A percentile compares a stretch with the other conserved stretches of the same genome.
Evolutionary conservation across 108 stramenopile genomes (phyloP).

Genomic region (Nannochloropsis gaditana): DNA sequence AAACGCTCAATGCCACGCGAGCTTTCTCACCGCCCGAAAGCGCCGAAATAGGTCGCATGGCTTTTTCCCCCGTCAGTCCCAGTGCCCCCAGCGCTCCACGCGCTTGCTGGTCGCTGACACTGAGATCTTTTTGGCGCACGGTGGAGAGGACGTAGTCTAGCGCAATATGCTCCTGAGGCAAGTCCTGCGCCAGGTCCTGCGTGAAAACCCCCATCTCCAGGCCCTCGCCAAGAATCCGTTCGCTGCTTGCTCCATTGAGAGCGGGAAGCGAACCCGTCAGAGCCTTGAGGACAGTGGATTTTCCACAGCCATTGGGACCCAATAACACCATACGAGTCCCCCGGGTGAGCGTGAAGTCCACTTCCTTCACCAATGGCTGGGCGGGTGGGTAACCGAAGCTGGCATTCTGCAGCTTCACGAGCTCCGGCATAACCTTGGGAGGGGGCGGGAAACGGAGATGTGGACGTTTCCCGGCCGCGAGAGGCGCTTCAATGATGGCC

Average conservation of each 20-base stretch:
- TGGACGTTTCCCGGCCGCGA: not conserved
- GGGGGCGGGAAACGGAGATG: not conserved
- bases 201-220: conserved; percentile 48
- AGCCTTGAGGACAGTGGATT: conserved; percentile 73
- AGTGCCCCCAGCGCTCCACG: conserved; percentile 67
- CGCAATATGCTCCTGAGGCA: conserved; percentile 67
- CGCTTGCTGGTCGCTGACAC: conserved; percentile 68
- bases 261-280: conserved; percentile 69
- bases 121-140: conserved; percentile 59
- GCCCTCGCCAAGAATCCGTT: conserved; percentile 41
- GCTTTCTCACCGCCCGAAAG: conserved; percentile 59
- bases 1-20: conserved; percentile 55
- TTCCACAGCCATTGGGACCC: conserved; percentile 84
- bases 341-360: conserved; percentile 54
- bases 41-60: conserved; percentile 59
- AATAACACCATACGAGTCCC: conserved; percentile 59
- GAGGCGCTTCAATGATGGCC: conserved; percentile 29
- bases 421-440: not conserved
- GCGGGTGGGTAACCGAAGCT: conserved; percentile 28
- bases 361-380: conserved; percentile 52
- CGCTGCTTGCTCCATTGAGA: conserved; percentile 60
- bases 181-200: conserved; percentile 71
- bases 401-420: not conserved
- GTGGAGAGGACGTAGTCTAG: conserved; percentile 43
- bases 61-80: conserved; percentile 70